Base-by-base conservation (phyloP, 140 eudicot genomes). In the Bidens hawaiensis region DNA sequence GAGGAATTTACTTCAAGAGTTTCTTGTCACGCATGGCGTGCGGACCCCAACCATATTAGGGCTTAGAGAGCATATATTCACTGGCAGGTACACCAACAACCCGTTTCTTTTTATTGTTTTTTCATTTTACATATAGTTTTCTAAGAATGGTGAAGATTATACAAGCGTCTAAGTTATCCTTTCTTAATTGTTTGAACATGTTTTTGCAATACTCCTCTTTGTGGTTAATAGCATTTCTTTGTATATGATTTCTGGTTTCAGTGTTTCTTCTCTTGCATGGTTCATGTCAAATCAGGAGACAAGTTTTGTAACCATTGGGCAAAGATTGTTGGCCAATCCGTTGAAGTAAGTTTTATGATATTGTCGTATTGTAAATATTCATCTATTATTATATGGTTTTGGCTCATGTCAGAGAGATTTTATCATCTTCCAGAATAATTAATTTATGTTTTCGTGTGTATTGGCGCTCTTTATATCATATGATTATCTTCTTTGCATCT, bases 181-280 rank as follows among this genome's bases (percentile, higher is more conserved):
- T n/a, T n/a, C n/a, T n/a, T n/a, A n/a, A n/a, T n/a, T n/a, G n/a
- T n/a, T n/a, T n/a, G n/a, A n/a, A 50, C 26, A 21, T 25, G 24
- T 62, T n/a, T n/a, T n/a, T 31, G 12, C 51, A 21, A 11, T 50
- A 51, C 50, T 40, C 53, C 1, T n/a, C 34, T 18, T 31, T 28
- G 21, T 26, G 13, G 45, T 57, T 60, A 27, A 17, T 72, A 70
- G 61, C 64, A 36, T 47, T 69, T 33, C 24, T 25, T 76, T 42
- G n/a, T n/a, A 4, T 51, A 0, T 23, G 26, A 25, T 54, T 53
- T 62, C 47, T 34, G 42, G 28, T 68, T 22, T 75, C 80, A 87
- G 96, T 87, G 96, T 91, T 59, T 91, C 98, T 61, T 87, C 96
- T 60, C 95, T 91, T 72, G 96, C 96, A 38, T 87, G 96, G 98